Percentiles rank a stretch among this genome's conserved stretches.
Conservation (phyloP, 306 rosid genomes). For the Trifolium dubium region DNA sequence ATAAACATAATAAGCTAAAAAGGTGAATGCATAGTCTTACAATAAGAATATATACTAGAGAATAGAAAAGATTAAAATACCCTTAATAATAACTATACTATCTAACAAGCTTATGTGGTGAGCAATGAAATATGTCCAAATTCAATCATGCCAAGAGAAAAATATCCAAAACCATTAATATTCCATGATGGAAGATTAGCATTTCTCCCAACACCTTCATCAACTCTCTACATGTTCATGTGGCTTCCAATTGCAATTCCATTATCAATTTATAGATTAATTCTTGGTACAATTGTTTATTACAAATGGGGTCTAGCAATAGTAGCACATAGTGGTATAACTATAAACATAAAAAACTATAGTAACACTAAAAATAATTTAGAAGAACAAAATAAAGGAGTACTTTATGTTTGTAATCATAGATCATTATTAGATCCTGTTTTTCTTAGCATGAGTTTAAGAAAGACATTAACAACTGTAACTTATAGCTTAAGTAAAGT, state of each 20-base stretch:
- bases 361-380: conserved; percentile 6
- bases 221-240: conserved; percentile 70
- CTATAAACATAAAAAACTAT: not conserved
- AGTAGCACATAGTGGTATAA: conserved; percentile 1
- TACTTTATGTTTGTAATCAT: conserved; percentile 76
- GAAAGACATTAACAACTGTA: conserved; percentile 68
- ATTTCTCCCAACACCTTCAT: conserved; percentile 73
- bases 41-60: too few relatives aligned
- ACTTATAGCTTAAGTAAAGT: conserved; percentile 62
- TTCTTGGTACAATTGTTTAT: conserved; percentile 16
- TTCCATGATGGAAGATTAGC: conserved; percentile 88
- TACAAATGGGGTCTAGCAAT: not conserved
- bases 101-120: conserved; percentile 43
- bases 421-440: conserved; percentile 84
- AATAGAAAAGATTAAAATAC: too few relatives aligned
- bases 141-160: conserved; percentile 51
- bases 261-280: conserved; percentile 54
- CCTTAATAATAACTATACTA: too few relatives aligned
- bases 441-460: conserved; percentile 56
- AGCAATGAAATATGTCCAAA: not conserved
- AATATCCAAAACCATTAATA: conserved; percentile 71
- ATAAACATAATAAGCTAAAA: too few relatives aligned
- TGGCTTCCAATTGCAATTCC: conserved; percentile 54
- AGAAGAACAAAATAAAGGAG: conserved; percentile 50
- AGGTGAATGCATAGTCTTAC: too few relatives aligned